Evolutionary conservation across 345 rosid species (phyloP).

Genomic region (Pistacia atlantica): DNA sequence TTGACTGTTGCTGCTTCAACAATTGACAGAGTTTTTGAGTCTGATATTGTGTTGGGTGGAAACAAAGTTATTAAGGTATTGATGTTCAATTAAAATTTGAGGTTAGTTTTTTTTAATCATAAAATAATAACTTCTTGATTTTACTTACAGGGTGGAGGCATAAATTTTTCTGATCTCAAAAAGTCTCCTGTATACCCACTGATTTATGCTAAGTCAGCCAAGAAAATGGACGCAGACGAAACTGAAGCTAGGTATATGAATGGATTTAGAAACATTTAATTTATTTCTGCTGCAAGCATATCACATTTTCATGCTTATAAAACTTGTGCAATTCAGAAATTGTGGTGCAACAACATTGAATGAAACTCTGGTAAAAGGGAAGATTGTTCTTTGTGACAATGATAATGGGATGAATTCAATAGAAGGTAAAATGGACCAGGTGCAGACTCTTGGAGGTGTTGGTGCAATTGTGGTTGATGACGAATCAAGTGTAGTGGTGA

Average conservation of each 20-base stretch:
- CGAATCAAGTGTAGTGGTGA: conserved; percentile 41
- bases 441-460: conserved; percentile 53
- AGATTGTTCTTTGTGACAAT: conserved; percentile 66
- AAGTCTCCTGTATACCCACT: conserved; percentile 57
- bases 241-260: conserved; percentile 48
- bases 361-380: conserved; percentile 51
- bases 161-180: conserved; percentile 57
- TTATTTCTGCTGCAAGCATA: neutral
- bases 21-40: conserved; percentile 78
- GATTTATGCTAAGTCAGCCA: conserved; percentile 60
- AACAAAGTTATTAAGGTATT: conserved; percentile 62
- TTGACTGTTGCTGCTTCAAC: conserved; percentile 83
- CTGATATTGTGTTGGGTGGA: conserved; percentile 65
- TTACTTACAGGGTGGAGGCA: conserved; percentile 68
- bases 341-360: conserved; percentile 55
- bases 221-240: conserved; percentile 34
- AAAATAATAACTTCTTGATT: neutral
- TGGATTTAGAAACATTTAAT: neutral
- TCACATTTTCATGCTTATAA: neutral
- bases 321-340: conserved; percentile 35
- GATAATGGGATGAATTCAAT: conserved; percentile 14
- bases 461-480: conserved; percentile 61
- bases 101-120: too few relatives aligned
- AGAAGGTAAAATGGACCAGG: conserved; percentile 34
- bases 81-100: too few relatives aligned